Base-by-base conservation (phyloP, 1,284 basidiomycete species). In the Pseudozyma pruni region DNA sequence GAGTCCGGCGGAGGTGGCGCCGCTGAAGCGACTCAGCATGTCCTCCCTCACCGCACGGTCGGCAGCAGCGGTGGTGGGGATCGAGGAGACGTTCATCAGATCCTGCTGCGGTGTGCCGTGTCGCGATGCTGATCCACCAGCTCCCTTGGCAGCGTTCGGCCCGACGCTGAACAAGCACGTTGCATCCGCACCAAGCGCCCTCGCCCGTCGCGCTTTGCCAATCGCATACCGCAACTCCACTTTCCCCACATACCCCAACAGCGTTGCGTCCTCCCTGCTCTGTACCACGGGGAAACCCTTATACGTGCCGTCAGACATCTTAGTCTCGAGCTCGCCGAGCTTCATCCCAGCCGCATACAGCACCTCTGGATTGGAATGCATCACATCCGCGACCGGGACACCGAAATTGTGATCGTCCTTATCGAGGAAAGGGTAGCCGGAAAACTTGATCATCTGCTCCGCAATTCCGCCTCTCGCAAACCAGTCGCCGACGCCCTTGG, bases 401-500 rank as follows among this genome's bases (percentile, higher is more conserved):
- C 95, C 90, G 78, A 91, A 95, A 0, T 90, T 89, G 79, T 93
- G 90, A 78, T 96, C 92, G 40, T 75, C 79, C 80, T 94, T 94
- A 50, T 85, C 84, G 56, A 99, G 85, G 85, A 95, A 94, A 0
- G 96, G 96, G 83, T 91, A 98, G 10, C 94, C 95, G 80, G 96
- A 98, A 84, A 98, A 95, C 20, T 90, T 88, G 78, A 99, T 98
- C 87, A 91, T 93, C 81, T 97, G 93, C 74, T 98, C 96, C 4
- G 95, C 93, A 70, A 98, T 97, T 2, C 96, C 96, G 47, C 88
- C 91, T 11, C 90, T 90, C 19, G 93, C 93, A 43, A 98, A 87
- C 75, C 93, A 90, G 80, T 99, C 96, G n/a, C 92, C 92, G 13
- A 98, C 94, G 8, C 93, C 93, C 84, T 98, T 98, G 14, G 96